phyloP scores from a whole-genome alignment of 2,329 filamentous ascomycete species.

The Ceratocystis albifundus region DNA sequence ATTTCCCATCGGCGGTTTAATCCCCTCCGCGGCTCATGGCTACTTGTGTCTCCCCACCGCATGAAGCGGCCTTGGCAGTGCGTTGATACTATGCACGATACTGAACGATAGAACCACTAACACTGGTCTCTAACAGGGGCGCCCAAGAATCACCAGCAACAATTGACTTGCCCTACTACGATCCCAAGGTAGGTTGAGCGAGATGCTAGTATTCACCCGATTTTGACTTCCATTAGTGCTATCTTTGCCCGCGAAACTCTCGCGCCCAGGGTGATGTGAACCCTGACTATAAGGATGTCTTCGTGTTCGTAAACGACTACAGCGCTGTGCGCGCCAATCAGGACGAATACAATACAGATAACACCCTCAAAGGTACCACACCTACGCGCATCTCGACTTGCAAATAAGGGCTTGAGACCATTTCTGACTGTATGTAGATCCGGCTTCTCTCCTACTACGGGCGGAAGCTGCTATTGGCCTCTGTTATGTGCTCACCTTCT shows the following conservation, averaged over 20 bases:
- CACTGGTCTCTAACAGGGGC: constrained; percentile 43
- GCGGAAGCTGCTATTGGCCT: constrained; percentile 83
- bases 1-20: constrained; percentile 95
- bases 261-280: constrained; percentile 80
- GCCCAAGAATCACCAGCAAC: constrained; percentile 63
- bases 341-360: constrained; percentile 53
- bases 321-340: constrained; percentile 93
- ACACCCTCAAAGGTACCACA: constrained; percentile 31
- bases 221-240: constrained; percentile 50
- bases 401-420: background rate
- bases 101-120: background rate
- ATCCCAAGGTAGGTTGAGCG: constrained; percentile 47
- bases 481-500: constrained; percentile 96
- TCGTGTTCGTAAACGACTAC: constrained; percentile 95
- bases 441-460: constrained; percentile 64
- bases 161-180: constrained; percentile 64
- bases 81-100: constrained; percentile 31
- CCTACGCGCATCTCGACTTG: background rate
- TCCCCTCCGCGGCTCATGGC: constrained; percentile 76
- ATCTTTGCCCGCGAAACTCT: constrained; percentile 83
- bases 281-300: constrained; percentile 74
- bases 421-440: constrained; percentile 37
- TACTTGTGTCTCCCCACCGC: constrained; percentile 88
- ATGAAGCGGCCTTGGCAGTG: constrained; percentile 98
- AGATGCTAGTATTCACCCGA: background rate